Evolutionary conservation across 305 asterid species (phyloP).

Genomic region (Rubia peregrina): DNA sequence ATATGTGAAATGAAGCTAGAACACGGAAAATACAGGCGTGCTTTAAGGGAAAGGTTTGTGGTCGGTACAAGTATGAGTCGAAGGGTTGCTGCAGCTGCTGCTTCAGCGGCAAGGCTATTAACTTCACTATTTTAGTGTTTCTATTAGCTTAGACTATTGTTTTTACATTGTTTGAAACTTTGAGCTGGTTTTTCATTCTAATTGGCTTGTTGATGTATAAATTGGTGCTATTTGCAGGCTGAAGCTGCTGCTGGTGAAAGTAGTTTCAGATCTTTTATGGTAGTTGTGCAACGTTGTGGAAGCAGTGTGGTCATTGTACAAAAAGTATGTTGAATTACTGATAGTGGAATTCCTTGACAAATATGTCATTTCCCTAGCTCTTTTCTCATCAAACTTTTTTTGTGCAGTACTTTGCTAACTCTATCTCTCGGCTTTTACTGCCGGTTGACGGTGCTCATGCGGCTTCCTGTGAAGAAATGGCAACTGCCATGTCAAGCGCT

Average conservation of each 20-base stretch:
- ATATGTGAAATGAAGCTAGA: neutral
- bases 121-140: slow-evolving; percentile 10
- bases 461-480: slow-evolving; percentile 98
- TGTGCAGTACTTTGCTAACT: slow-evolving; percentile 81
- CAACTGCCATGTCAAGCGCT: slow-evolving; percentile 90
- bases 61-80: slow-evolving; percentile 78
- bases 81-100: slow-evolving; percentile 96
- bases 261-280: slow-evolving; percentile 96
- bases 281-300: slow-evolving; percentile 95
- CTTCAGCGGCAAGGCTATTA: slow-evolving; percentile 70
- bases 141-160: slow-evolving; percentile 12
- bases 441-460: slow-evolving; percentile 99
- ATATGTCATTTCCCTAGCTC: slow-evolving; percentile 2
- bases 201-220: slow-evolving; percentile 14
- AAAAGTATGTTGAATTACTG: slow-evolving; percentile 54
- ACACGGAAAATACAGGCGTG: no score
- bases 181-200: slow-evolving; percentile 9
- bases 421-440: slow-evolving; percentile 81
- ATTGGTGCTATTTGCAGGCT: slow-evolving; percentile 47
- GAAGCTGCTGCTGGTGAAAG: slow-evolving; percentile 99
- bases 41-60: slow-evolving; percentile 89
- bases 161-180: neutral
- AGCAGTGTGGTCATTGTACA: slow-evolving; percentile 99
- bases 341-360: slow-evolving; percentile 14
- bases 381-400: neutral